These are phyloP conservation scores for Leccinum pellstonianum DNA, from an alignment of 768 basidiomycete species.

Conservation along the genomic window DNA sequence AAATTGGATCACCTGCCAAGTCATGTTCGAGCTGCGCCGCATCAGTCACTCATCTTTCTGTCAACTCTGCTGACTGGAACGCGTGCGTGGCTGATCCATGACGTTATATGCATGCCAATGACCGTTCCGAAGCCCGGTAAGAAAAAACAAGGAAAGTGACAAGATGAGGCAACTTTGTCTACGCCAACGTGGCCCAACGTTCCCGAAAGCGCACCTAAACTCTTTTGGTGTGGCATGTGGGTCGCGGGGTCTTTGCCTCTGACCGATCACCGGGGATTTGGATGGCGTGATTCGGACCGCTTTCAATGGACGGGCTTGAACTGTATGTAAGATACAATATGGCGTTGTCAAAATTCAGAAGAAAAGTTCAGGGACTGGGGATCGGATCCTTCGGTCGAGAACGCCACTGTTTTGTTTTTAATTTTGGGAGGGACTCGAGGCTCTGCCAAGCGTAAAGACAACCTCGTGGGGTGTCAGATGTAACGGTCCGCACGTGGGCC, in stretches of 20 bases:
- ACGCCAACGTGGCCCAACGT: background rate
- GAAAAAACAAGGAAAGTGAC: background rate
- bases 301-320: background rate
- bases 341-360: background rate
- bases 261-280: background rate
- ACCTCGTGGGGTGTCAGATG: constrained; percentile 19
- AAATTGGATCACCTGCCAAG: background rate
- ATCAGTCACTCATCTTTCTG: background rate
- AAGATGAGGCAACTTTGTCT: background rate
- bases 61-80: background rate
- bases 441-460: background rate
- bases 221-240: background rate
- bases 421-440: background rate
- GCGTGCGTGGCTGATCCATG: background rate
- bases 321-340: background rate
- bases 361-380: constrained; percentile 8
- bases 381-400: background rate
- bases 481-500: background rate
- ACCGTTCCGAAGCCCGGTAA: background rate
- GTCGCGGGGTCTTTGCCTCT: background rate
- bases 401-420: background rate
- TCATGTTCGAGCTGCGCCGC: background rate
- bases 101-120: background rate
- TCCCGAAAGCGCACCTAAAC: background rate
- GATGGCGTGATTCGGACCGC: background rate